Percentiles rank a stretch among this genome's conserved stretches.
Evolutionary conservation across 495 filamentous ascomycete species (phyloP).

Genomic region (Lasiosphaeria hispida): DNA sequence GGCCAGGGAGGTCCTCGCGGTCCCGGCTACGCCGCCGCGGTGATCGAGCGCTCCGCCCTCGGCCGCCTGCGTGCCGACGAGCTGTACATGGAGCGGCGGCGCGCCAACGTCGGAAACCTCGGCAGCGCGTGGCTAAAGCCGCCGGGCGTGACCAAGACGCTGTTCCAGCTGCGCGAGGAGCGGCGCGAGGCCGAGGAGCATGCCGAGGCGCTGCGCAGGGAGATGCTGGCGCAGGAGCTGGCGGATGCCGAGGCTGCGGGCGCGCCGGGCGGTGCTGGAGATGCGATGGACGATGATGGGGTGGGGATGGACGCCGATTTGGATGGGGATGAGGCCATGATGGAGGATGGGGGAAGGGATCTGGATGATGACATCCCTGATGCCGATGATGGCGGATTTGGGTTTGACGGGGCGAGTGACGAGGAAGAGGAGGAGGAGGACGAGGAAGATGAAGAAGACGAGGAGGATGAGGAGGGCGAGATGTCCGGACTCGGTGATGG

Average conservation of each 20-base stretch:
- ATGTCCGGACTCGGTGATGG: constrained; percentile 1
- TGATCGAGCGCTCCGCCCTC: constrained; percentile 51
- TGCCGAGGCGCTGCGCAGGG: constrained; percentile 65
- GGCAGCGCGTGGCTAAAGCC: constrained; percentile 78
- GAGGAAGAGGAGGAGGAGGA: constrained; percentile 44
- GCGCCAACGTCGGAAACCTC: constrained; percentile 69
- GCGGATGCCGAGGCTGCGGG: constrained; percentile 53
- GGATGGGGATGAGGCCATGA: constrained; percentile 20
- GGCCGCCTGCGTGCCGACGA: constrained; percentile 67
- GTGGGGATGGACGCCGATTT: constrained; percentile 46
- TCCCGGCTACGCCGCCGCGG: constrained; percentile 18
- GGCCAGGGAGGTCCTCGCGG: constrained; percentile 7
- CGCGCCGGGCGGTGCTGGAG: constrained; percentile 36
- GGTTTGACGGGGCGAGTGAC: constrained; percentile 42
- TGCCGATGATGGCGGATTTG: constrained; percentile 50
- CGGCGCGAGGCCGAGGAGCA: constrained; percentile 75
- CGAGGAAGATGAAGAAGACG: constrained; percentile 30
- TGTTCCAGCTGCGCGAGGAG: constrained; percentile 75
- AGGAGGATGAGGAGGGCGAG: constrained; percentile 29
- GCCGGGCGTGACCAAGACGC: constrained; percentile 70
- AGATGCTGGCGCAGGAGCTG: constrained; percentile 63
- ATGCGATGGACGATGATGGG: constrained; percentile 27
- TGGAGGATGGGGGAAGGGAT: constrained; percentile 44
- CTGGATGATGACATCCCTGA: constrained; percentile 68
- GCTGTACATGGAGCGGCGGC: constrained; percentile 61